Evolutionary conservation across 2,329 filamentous ascomycete species (phyloP), one percentile per base, ranked within the genome.

Genomic region (Immersiporthe knoxdaviesiana): DNA sequence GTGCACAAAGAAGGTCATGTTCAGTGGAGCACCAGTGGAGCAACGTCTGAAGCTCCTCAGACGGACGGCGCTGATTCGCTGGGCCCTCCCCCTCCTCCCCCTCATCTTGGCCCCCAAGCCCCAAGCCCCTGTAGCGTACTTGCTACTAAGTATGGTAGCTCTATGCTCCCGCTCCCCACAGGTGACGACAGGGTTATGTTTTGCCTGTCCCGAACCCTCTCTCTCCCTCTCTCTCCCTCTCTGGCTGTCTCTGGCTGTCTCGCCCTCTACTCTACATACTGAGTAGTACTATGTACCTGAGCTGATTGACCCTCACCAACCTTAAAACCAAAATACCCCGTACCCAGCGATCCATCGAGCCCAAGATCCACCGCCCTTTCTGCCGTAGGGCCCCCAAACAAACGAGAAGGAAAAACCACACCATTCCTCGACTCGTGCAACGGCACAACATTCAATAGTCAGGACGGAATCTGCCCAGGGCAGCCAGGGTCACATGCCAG

Each of bases 381-480:
- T 50, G 18, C 47, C 61, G 47, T 14, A 63, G 16, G 60, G 39
- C 39, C 41, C 5, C 7, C 21, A 47, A 47, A 11, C 1, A 1
- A 21, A 47, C 10, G n/a, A n/a, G n/a, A n/a, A n/a, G n/a, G n/a
- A n/a, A 50, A 41, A 63, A 47, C n/a, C 41, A 50, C 60, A 30
- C 37, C 60, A 61, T 24, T 24, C n/a, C 41, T 63, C 61, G 61
- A 63, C 61, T 24, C 12, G 35, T 62, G 35, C 59, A 56, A 62
- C 35, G 44, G 21, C n/a, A 41, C 59, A 37, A 41, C 59, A 27
- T 60, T 30, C 39, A 27, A 39, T 58, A 41, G 41, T 37, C 56
- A 44, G 60, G 62, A 50, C 54, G 50, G 54, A 35, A 54, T 41
- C 60, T 65, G 58, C 67, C 32, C 52, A 64, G 35, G 35, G 35